phyloP scores from a whole-genome alignment of 179 eudicot species.

The Drosera spatulata region DNA sequence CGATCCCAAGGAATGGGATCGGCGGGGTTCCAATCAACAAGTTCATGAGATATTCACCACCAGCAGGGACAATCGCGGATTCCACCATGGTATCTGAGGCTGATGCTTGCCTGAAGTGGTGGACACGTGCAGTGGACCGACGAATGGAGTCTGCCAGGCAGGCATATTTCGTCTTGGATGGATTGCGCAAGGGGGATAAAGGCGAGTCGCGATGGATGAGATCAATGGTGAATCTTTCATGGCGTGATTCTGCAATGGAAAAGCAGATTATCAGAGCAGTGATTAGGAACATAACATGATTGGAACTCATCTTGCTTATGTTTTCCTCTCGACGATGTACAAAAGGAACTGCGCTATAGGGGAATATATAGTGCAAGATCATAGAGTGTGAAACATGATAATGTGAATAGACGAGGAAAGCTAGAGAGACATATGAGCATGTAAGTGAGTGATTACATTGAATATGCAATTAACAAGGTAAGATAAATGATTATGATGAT shows the following conservation, averaged over 20 bases:
- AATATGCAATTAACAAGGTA: no score
- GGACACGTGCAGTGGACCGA: conserved; percentile 22
- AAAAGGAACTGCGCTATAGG: no score
- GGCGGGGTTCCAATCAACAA: conserved; percentile 51
- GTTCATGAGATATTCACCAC: conserved; percentile 45
- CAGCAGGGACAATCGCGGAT: conserved; percentile 7
- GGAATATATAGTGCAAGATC: no score
- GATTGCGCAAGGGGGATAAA: conserved; percentile 28
- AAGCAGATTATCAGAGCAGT: conserved; percentile 4
- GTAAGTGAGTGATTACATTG: no score
- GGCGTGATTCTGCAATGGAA: background rate
- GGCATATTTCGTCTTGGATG: conserved; percentile 18
- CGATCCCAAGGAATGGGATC: conserved; percentile 17
- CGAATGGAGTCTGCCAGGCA: conserved; percentile 18
- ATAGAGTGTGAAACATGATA: no score
- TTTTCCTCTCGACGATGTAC: no score
- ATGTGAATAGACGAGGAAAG: no score
- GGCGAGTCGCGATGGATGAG: conserved; percentile 57
- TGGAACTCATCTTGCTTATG: no score
- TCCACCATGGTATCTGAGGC: background rate
- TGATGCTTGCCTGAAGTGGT: background rate
- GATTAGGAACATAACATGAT: background rate
- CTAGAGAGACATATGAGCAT: no score
- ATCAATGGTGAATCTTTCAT: conserved; percentile 27
- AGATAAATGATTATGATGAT: no score